Conservation (phyloP, 495 filamentous ascomycete species). For the Xylaria scruposa region DNA sequence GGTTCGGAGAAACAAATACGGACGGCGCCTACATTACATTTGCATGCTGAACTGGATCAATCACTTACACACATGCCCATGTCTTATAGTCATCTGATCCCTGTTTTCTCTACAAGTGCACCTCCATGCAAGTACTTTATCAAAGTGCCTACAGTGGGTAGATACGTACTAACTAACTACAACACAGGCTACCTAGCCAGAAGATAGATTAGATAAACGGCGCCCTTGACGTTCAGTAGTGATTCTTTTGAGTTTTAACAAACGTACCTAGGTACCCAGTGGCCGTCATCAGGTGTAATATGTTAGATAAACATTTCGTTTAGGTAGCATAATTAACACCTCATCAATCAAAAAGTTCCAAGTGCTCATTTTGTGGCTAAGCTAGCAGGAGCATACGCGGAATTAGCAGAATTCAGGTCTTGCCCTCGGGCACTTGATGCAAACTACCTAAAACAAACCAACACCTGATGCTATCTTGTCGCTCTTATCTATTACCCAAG, state of each 20-base stretch:
- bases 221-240: background rate
- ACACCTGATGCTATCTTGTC: background rate
- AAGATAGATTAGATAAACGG: background rate
- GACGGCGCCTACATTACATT: background rate
- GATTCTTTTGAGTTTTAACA: background rate
- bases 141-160: background rate
- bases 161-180: background rate
- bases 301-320: background rate
- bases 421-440: background rate
- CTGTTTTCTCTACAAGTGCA: background rate
- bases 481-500: background rate
- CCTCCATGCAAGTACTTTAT: background rate
- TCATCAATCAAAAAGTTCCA: background rate
- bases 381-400: background rate
- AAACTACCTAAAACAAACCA: too few relatives aligned
- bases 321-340: background rate
- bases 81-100: slow-evolving; percentile 7
- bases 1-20: background rate
- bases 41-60: background rate
- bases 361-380: background rate
- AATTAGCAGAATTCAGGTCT: background rate
- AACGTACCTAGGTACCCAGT: too few relatives aligned
- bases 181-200: background rate
- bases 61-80: background rate
- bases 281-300: background rate